Evolutionary conservation across 1,139 yeast species (phyloP).

Genomic region (Candida glucosophila): DNA sequence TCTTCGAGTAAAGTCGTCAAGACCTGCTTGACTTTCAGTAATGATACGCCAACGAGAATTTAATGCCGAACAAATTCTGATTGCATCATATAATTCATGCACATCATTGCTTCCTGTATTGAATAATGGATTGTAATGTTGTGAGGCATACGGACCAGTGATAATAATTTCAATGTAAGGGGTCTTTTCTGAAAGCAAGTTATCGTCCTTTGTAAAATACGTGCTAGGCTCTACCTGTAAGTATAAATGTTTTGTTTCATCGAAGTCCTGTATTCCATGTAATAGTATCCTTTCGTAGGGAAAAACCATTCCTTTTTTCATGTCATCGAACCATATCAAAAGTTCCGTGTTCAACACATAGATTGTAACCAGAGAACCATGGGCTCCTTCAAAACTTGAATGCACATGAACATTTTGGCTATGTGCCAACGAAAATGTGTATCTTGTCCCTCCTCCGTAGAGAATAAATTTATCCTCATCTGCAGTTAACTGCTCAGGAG

Average conservation of each 20-base stretch:
- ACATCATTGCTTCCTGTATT: constrained; percentile 5
- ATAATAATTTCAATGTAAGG: constrained; percentile 13
- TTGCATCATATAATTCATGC: constrained; percentile 22
- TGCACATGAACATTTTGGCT: constrained; percentile 10
- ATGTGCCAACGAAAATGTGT: constrained; percentile 8
- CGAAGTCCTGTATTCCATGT: constrained; percentile 25
- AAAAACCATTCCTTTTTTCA: constrained; percentile 26
- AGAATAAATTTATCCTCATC: constrained; percentile 37
- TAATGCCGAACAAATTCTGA: constrained; percentile 33
- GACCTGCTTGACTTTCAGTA: constrained; percentile 11
- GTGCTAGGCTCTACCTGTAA: constrained; percentile 24
- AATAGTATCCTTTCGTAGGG: constrained; percentile 31
- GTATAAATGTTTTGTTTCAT: constrained; percentile 13
- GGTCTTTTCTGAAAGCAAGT: constrained; percentile 11
- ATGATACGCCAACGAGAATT: too few species aligned
- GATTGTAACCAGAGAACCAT: constrained; percentile 13
- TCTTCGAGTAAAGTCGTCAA: too few species aligned
- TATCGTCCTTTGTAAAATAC: constrained; percentile 7
- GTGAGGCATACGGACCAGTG: too few species aligned
- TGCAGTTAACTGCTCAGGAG: constrained; percentile 32
- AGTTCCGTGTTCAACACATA: constrained; percentile 33
- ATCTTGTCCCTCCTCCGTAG: constrained; percentile 29
- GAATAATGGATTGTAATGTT: constrained; percentile 6
- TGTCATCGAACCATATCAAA: constrained; percentile 25
- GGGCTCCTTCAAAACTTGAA: constrained; percentile 6